phyloP scores from a whole-genome alignment of 2,329 filamentous ascomycete species.

The Aspergillus spinulosporus region DNA sequence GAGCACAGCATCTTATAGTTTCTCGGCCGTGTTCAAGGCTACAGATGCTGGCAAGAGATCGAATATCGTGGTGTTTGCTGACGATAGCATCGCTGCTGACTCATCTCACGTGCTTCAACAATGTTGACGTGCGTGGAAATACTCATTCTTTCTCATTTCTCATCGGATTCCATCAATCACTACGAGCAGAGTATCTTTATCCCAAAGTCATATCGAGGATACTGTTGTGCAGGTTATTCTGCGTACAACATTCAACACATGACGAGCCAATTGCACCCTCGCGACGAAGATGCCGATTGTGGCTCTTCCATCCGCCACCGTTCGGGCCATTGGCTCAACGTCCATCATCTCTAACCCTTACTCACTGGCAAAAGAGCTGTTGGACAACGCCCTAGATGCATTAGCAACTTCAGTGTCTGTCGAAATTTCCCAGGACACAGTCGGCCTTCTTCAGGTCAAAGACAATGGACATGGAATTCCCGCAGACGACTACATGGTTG shows the following conservation, averaged over 20 bases:
- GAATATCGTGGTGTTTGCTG: conserved; percentile 2
- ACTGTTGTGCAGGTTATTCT: not conserved
- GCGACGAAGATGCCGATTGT: conserved; percentile 46
- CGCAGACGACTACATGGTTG: conserved; percentile 54
- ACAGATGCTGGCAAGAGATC: not conserved
- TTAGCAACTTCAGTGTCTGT: conserved; percentile 58
- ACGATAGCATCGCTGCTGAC: conserved; percentile 6
- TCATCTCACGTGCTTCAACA: conserved; percentile 16
- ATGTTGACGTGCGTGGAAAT: conserved; percentile 21
- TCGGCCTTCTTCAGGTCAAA: conserved; percentile 63
- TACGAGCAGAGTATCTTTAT: not conserved
- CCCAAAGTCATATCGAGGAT: conserved; percentile 7
- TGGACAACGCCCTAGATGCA: conserved; percentile 69
- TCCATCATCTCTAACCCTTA: conserved; percentile 59
- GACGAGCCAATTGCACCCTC: conserved; percentile 1
- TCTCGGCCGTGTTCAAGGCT: not conserved
- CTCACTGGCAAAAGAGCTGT: conserved; percentile 63
- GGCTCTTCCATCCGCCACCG: conserved; percentile 44
- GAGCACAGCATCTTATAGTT: conserved; percentile 20
- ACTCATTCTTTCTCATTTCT: conserved; percentile 5
- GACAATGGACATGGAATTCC: conserved; percentile 65
- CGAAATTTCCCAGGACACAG: conserved; percentile 59
- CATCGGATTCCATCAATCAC: conserved; percentile 3
- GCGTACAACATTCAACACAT: not conserved
- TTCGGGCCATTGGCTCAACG: conserved; percentile 57